Base-by-base conservation (phyloP, 176 grass and related monocot genomes). In the Ensete ventricosum region DNA sequence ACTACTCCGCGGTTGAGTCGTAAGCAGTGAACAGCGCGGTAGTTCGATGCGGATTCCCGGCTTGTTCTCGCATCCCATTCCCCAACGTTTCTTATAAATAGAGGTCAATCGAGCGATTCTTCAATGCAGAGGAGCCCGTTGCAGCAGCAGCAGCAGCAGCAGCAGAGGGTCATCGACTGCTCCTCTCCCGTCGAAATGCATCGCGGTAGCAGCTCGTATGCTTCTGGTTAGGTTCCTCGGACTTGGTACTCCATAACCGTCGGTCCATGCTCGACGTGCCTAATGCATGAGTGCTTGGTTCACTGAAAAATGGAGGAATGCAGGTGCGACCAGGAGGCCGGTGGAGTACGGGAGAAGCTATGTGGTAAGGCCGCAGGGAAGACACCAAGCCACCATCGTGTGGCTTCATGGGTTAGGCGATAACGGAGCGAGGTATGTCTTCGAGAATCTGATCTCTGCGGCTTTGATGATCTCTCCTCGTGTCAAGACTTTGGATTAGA, bases 401-500 rank as follows among this genome's bases (percentile, higher is more conserved):
- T 70, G 67, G 67, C 67, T 70, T 50, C 67, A 70, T 70, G 67
- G 67, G n/a, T 70, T 70, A 51, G 67, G 67, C 20, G 67, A 70
- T 48, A 70, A 52, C 17, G 67, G 67, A 70, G 50, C 48, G 51
- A 70, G 67, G 67, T 70, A n/a, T 0, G 34, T 9, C 17, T 20
- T 21, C 17, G 12, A 43, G 34, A 43, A 43, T 43, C 34, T 43
- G 34, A 43, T 43, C 34, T 43, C 34, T 43, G 34, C 34, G 34
- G 34, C 34, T 43, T 43, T 43, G 34, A 43, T 0, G 34, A 6
- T 11, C 0, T 29, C 64, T 14, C 10, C 6, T 26, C 11, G 0
- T 43, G 24, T 66, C 8, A 9, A 24, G 10, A 24, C 3, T 27
- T 3, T 14, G 17, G 22, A 26, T 26, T 26, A 2, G 6, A 21